Evolutionary conservation across 768 basidiomycete species (phyloP).

Genomic region (Multifurca ochricompacta): DNA sequence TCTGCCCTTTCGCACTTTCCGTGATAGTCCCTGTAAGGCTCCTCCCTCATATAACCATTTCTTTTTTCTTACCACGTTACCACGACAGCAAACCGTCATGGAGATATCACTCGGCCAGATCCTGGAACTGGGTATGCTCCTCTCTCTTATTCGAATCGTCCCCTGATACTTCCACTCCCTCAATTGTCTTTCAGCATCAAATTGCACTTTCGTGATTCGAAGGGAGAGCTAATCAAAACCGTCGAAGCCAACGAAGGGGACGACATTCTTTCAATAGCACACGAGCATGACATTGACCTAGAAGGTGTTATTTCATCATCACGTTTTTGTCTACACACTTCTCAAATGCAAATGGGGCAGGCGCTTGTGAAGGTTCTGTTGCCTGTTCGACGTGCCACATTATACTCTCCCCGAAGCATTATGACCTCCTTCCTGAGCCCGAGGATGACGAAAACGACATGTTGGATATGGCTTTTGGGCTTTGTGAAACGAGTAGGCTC

Average conservation of each 20-base stretch:
- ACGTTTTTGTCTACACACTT: background rate
- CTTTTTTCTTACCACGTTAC: too few species aligned
- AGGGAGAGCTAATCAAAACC: constrained; percentile 75
- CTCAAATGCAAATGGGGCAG: constrained; percentile 33
- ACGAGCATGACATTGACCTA: constrained; percentile 92
- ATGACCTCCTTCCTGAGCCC: constrained; percentile 84
- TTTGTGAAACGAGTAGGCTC: constrained; percentile 85
- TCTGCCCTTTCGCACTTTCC: background rate
- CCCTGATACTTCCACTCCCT: background rate
- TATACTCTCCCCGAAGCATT: constrained; percentile 72
- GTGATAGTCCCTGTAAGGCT: background rate
- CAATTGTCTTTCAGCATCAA: constrained; percentile 52
- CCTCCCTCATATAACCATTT: background rate
- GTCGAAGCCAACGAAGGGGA: constrained; percentile 93
- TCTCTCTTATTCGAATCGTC: background rate
- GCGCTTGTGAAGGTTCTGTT: constrained; percentile 93
- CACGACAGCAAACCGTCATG: constrained; percentile 34
- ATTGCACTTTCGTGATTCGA: constrained; percentile 83
- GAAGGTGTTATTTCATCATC: constrained; percentile 54
- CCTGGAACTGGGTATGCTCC: constrained; percentile 59
- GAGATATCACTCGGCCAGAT: constrained; percentile 48
- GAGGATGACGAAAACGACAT: constrained; percentile 98
- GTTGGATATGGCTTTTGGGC: constrained; percentile 96
- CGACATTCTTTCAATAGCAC: constrained; percentile 82
- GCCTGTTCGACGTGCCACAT: constrained; percentile 98